Conservation (phyloP, 2,329 filamentous ascomycete species). For the Coniella lustricola region DNA sequence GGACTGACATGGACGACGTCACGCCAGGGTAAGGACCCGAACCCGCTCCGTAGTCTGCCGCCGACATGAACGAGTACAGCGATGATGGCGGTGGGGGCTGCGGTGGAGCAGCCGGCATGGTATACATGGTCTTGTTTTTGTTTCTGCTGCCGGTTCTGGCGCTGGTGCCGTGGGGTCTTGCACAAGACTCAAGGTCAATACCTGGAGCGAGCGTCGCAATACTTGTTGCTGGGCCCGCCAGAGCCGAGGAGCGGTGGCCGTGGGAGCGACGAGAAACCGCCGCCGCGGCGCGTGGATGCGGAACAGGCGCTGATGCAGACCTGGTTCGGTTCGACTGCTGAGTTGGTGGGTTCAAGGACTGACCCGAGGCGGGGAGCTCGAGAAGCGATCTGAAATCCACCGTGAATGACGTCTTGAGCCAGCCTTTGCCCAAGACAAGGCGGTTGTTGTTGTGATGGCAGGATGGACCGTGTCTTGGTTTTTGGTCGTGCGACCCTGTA, state of each 20-base stretch:
- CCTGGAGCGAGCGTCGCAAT: conserved; percentile 10
- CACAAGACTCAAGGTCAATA: no score
- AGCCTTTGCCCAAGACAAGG: conserved; percentile 27
- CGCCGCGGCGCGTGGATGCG: conserved; percentile 18
- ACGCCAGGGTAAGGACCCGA: neutral
- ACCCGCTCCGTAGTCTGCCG: conserved; percentile 12
- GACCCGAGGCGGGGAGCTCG: conserved; percentile 67
- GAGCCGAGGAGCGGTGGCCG: no score
- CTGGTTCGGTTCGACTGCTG: conserved; percentile 25
- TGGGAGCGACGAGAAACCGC: conserved; percentile 8
- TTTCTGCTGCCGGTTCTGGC: no score
- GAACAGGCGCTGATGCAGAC: conserved; percentile 28
- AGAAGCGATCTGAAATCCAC: conserved; percentile 94
- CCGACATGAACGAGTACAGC: conserved; percentile 12
- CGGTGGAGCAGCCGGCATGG: conserved; percentile 11
- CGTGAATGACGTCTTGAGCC: conserved; percentile 50
- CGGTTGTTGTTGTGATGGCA: conserved; percentile 20
- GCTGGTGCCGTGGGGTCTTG: no score
- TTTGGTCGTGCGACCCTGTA: neutral
- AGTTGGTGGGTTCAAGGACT: conserved; percentile 50
- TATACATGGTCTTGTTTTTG: conserved; percentile 13
- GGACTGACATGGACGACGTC: neutral
- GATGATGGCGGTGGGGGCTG: conserved; percentile 9
- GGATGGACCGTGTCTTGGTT: neutral
- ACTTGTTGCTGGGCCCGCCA: conserved; percentile 9